A percentile compares a stretch with the other conserved stretches of the same genome.
phyloP scores from a whole-genome alignment of 2,329 filamentous ascomycete species.

The Alternaria sp. region DNA sequence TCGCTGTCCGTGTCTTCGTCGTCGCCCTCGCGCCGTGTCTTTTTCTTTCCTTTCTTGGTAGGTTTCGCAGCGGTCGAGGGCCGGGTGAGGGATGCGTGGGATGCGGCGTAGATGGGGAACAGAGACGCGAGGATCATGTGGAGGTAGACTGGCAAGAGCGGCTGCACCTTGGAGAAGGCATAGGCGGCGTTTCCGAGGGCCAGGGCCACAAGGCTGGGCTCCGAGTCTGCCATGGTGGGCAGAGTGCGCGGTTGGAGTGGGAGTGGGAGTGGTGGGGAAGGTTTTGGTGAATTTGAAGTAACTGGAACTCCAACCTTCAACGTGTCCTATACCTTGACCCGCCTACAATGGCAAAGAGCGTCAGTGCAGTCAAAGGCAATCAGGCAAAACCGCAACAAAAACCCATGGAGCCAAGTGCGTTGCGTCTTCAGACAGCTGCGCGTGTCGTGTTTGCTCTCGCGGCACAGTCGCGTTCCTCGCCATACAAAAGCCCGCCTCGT shows the following conservation, averaged over 20 bases:
- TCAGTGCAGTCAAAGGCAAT: not conserved
- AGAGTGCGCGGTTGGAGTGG: not conserved
- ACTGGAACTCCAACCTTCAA: not conserved
- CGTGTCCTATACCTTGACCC: constrained; percentile 1
- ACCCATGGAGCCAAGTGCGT: not conserved
- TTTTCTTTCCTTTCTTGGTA: constrained; percentile 62
- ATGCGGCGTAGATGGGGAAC: constrained; percentile 83
- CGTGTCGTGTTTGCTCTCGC: not conserved
- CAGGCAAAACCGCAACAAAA: fast-evolving
- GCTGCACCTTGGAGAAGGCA: constrained; percentile 53
- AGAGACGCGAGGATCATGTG: constrained; percentile 75
- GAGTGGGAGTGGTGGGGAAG: not conserved
- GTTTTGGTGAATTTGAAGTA: not conserved
- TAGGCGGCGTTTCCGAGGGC: constrained; percentile 50
- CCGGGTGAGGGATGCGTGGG: constrained; percentile 84
- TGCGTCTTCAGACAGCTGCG: not conserved
- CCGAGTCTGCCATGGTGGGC: constrained; percentile 39
- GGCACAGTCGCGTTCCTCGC: constrained; percentile 5
- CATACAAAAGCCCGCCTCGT: not conserved
- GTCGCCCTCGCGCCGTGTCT: constrained; percentile 34
- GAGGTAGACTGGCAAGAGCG: constrained; percentile 63
- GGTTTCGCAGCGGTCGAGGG: constrained; percentile 80
- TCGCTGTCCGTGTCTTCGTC: constrained; percentile 55
- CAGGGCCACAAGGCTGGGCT: constrained; percentile 41
- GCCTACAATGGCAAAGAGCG: not conserved